phyloP scores from a whole-genome alignment of 2,329 filamentous ascomycete genomes.

The Alternaria novae-zelandiae region DNA sequence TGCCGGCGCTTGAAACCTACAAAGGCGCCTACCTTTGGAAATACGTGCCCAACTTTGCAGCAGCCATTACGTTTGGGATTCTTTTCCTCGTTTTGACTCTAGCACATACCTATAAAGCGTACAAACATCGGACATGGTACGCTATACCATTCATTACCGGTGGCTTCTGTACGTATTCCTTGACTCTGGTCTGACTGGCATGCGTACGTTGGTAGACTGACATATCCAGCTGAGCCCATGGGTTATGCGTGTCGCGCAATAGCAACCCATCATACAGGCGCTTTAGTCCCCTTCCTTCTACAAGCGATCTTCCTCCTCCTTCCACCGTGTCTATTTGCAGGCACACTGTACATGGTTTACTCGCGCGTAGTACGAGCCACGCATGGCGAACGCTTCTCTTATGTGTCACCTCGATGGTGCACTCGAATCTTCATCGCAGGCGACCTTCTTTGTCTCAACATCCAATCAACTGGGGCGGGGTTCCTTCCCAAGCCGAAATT shows the following conservation, averaged over 20 bases:
- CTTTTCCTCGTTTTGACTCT: conserved; percentile 53
- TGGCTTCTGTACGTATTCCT: conserved; percentile 52
- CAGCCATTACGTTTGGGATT: conserved; percentile 54
- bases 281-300: conserved; percentile 47
- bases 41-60: conserved; percentile 53
- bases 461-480: conserved; percentile 56
- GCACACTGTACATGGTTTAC: conserved; percentile 54
- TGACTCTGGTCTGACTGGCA: conserved; percentile 3
- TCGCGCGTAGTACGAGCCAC: conserved; percentile 46
- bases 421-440: conserved; percentile 61
- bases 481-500: conserved; percentile 30
- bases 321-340: conserved; percentile 53
- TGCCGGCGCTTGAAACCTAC: conserved; percentile 17
- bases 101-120: conserved; percentile 52
- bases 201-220: not conserved
- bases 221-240: conserved; percentile 55
- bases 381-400: conserved; percentile 47
- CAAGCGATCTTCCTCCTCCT: conserved; percentile 50
- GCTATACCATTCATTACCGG: conserved; percentile 57
- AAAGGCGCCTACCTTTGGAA: conserved; percentile 24
- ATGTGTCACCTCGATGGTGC: conserved; percentile 53
- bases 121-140: conserved; percentile 53
- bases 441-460: conserved; percentile 58
- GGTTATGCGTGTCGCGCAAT: conserved; percentile 59
- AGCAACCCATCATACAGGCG: conserved; percentile 33